Percentiles rank a stretch among this genome's conserved stretches.
phyloP scores from a whole-genome alignment of 306 rosid genomes.

The Corylus americana region DNA sequence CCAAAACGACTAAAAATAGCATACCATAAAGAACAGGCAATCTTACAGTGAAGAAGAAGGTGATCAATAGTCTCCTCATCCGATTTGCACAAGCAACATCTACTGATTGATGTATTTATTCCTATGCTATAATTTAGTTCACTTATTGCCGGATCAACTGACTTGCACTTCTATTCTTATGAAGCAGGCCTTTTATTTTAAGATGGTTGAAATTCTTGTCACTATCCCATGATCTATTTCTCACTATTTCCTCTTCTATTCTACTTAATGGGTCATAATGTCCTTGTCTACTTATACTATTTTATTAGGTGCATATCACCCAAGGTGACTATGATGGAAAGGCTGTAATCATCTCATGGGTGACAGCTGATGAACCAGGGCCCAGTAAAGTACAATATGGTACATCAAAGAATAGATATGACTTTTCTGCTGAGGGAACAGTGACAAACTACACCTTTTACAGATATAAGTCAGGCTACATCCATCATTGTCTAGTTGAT shows the following conservation, averaged over 20 bases:
- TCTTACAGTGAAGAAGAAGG: too few species aligned
- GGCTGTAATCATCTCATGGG: slow-evolving; percentile 92
- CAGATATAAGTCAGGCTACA: slow-evolving; percentile 80
- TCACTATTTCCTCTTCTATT: neutral
- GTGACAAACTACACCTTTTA: slow-evolving; percentile 70
- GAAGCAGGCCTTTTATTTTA: neutral
- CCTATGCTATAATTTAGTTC: neutral
- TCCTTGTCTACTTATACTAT: slow-evolving; percentile 16
- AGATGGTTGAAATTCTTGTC: slow-evolving; percentile 5
- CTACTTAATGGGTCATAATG: slow-evolving; percentile 6
- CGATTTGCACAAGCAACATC: neutral
- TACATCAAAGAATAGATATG: slow-evolving; percentile 39
- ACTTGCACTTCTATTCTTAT: neutral
- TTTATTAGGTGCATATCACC: slow-evolving; percentile 81
- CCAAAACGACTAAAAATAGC: too few species aligned
- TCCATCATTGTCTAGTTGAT: slow-evolving; percentile 78
- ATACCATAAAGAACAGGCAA: too few species aligned
- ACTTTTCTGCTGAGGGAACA: slow-evolving; percentile 56
- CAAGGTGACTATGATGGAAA: slow-evolving; percentile 97
- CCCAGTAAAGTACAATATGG: slow-evolving; percentile 64
- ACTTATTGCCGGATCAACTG: neutral
- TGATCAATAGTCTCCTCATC: too few species aligned
- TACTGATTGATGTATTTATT: neutral
- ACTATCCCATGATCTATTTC: neutral
- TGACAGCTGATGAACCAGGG: slow-evolving; percentile 72